Base-by-base conservation (phyloP, 1,284 basidiomycete species). In the Moniliella sp. region DNA sequence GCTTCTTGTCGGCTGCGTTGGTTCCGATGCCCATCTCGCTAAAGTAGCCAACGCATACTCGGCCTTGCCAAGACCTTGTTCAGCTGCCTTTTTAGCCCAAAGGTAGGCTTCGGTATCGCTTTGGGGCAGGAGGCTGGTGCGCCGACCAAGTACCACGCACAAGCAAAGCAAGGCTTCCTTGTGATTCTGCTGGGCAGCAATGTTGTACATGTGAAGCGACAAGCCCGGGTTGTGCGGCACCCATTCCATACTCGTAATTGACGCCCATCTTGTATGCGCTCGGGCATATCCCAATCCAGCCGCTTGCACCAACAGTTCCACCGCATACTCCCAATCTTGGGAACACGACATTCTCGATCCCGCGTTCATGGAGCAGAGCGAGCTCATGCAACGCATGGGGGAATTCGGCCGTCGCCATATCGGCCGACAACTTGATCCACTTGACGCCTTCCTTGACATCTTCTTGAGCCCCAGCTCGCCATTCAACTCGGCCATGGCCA, bases 191-290 rank as follows among this genome's bases (percentile, higher is more conserved):
- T 88, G 82, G n/a, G 88, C 86, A 5, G 91, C 88, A 53, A 81
- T 83, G 15, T 86, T 94, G 61, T 94, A 94, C 88, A 88, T 97
- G 2, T 80, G 84, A 48, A 99, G 94, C 29, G 78, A 83, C 36
- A 81, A 69, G 33, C 76, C 71, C 5, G 91, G 83, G 62, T 97
- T 88, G 30, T 93, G 76, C 1, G 81, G 75, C 74, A 30, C 94
- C 63, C 5, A 69, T 65, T 14, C 91, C 91, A 56, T 86, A 93
- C 63, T 97, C 91, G 62, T 81, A 88, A 53, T 79, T 84, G 40
- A 78, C 75, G 2, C 88, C 91, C 5, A 97, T 73, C 64, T 86
- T 91, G 70, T 78, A 91, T 94, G 88, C 5, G 78, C 76, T 15
- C 79, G 82, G 5, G 78, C 77, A 58, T 93, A 94, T 0, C 86